Base-by-base conservation (phyloP, 202 grass and related monocot species). In the Setaria italica region DNA sequence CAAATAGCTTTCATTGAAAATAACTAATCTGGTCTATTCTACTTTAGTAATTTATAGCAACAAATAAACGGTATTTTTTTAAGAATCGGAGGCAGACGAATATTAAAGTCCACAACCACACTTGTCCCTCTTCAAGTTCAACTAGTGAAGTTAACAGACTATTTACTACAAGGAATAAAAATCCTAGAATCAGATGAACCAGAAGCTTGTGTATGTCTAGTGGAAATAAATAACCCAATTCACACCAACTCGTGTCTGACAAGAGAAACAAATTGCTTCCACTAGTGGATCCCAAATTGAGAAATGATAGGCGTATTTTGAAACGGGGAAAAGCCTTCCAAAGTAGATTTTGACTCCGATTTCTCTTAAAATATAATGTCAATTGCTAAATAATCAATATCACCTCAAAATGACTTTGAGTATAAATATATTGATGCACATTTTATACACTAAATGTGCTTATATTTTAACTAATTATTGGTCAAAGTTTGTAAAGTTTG, bases 41-140 rank as follows among this genome's bases (percentile, higher is more conserved):
- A 80, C 45, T 73, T 51, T 10, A 35, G 15, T 66, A 80, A 55
- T 74, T 39, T 6, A 49, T 29, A 55, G 51, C 30, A 80, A 34
- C 10, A 64, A 73, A 86, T 21, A 86, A 54, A 29, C 25, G 33
- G 15, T 73, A 9, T 63, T 46, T 45, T 3, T 74, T 81, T 85
- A 35, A 81, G 68, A 21, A 45, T 62, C 11, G 46, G 43, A 70
- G 3, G 57, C 43, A 45, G 33, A 35, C 20, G 34, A 42, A 46
- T 30, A 63, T 41, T 69, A 5, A 58, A 56, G 58, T 63, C 58
- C 21, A 39, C 62, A 75, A 57, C 43, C 85, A 58, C 20, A 12
- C 78, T 25, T 37, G 43, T 0, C 37, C 45, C 71, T n/a, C 15
- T 77, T 77, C 5, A 11, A 65, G 58, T 41, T 68, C 49, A 57